Percentiles rank a stretch among this genome's conserved stretches.
phyloP scores from a whole-genome alignment of 1,139 yeast species.

The Geotrichum klebahnii region DNA sequence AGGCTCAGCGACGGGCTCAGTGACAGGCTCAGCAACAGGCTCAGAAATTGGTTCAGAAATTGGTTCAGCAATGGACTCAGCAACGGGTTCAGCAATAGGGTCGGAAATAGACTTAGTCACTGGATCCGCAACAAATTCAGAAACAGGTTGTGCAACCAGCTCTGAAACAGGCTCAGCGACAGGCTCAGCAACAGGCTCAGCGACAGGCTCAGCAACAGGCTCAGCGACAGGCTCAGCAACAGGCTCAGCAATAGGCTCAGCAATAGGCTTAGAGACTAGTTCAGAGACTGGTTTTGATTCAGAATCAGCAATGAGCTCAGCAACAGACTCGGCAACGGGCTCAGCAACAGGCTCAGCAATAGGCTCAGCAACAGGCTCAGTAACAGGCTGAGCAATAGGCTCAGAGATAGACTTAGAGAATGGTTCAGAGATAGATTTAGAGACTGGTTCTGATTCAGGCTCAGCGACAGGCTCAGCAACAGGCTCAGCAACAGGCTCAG shows the following conservation, averaged over 20 bases:
- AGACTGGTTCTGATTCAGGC: not conserved
- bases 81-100: not conserved
- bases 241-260: not conserved
- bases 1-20: constrained; percentile 1
- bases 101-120: not conserved
- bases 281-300: not conserved
- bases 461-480: not conserved
- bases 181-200: not conserved
- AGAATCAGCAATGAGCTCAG: not conserved
- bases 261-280: not conserved
- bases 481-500: not conserved
- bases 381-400: not conserved
- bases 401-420: not conserved
- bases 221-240: not conserved
- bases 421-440: not conserved
- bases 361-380: not conserved
- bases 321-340: too few species aligned
- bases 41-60: not conserved
- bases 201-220: not conserved
- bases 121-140: not conserved
- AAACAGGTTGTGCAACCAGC: not conserved
- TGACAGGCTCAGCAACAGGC: not conserved
- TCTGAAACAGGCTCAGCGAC: not conserved
- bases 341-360: not conserved
- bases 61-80: not conserved